Percentiles rank a stretch among this genome's conserved stretches.
Evolutionary conservation across 257 asterid species (phyloP).

Genomic region (Nicotiana undulata): DNA sequence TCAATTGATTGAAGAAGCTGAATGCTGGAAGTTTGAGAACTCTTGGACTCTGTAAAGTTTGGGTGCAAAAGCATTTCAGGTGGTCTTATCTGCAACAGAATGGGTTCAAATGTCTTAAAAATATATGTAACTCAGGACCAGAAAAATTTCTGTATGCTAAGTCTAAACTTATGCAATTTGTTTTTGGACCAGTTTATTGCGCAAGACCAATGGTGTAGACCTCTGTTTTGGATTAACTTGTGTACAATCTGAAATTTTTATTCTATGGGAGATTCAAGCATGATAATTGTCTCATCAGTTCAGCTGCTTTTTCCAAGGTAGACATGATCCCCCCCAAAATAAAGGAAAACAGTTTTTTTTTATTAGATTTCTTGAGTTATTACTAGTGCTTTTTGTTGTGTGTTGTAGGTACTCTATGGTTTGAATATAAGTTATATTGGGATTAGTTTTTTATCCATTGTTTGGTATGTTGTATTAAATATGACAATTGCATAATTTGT

Average conservation of each 20-base stretch:
- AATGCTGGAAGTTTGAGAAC: constrained; percentile 13
- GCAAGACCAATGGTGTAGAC: neutral
- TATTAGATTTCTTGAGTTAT: neutral
- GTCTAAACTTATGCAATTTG: constrained; percentile 1
- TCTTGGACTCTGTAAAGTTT: constrained; percentile 34
- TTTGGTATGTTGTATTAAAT: too few relatives aligned
- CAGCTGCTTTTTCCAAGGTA: neutral
- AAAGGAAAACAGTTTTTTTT: neutral
- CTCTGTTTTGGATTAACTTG: constrained; percentile 2
- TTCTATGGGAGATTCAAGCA: neutral
- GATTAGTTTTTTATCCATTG: too few relatives aligned
- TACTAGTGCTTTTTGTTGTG: neutral
- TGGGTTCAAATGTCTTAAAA: neutral
- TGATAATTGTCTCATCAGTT: neutral
- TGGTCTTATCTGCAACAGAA: constrained; percentile 4
- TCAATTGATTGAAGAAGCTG: constrained; percentile 15
- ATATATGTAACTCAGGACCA: neutral
- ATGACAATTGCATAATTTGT: too few relatives aligned
- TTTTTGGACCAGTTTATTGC: neutral
- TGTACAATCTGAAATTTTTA: neutral
- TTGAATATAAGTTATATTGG: too few relatives aligned
- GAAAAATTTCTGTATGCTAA: neutral
- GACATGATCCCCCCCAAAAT: neutral
- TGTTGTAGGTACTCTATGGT: neutral
- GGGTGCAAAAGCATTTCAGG: constrained; percentile 8